Evolutionary conservation across 495 filamentous ascomycete species (phyloP).

Genomic region (Tuber aestivum): DNA sequence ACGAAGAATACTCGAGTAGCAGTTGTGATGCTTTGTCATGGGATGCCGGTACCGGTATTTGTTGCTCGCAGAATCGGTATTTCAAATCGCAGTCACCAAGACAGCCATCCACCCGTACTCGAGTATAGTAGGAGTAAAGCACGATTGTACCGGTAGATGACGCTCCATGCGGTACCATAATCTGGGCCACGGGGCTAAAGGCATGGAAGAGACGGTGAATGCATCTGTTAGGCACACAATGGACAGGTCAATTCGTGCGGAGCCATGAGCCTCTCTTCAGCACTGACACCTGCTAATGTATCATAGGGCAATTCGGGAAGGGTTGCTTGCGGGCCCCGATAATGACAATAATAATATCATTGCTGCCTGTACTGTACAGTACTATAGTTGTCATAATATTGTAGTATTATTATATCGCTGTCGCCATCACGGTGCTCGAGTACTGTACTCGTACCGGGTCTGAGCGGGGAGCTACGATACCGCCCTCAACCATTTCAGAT

Average conservation of each 20-base stretch:
- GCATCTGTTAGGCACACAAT: conserved; percentile 1
- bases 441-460: too few species aligned
- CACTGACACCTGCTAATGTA: background rate
- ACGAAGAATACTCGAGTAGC: background rate
- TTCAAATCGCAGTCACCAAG: background rate
- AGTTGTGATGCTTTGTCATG: background rate
- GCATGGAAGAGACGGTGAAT: background rate
- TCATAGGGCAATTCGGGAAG: background rate
- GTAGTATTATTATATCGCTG: too few species aligned
- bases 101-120: background rate
- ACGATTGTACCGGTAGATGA: too few species aligned
- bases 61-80: background rate
- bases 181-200: background rate
- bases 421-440: too few species aligned
- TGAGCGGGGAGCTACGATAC: too few species aligned
- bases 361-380: background rate
- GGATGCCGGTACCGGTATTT: background rate
- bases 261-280: background rate
- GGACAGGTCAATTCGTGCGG: background rate
- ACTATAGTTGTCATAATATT: background rate
- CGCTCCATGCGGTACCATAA: background rate
- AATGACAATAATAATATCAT: background rate
- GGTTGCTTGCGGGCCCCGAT: background rate
- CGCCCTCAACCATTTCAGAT: background rate
- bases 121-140: background rate